These are phyloP conservation scores for Talaromyces adpressus DNA, from an alignment of 495 filamentous ascomycete genomes.

Conservation along the genomic window DNA sequence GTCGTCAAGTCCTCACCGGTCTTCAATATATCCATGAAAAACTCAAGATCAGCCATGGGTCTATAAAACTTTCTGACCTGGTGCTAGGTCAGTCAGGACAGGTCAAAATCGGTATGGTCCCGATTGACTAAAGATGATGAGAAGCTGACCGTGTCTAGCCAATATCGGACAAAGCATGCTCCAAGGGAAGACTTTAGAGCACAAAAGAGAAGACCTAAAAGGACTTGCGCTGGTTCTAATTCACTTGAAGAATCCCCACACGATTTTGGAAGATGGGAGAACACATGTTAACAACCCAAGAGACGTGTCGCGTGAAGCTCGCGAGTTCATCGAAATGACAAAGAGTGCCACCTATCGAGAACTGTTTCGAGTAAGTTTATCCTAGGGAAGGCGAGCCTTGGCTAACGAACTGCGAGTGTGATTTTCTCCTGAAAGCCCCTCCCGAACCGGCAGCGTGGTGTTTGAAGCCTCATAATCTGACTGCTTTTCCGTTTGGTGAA, in stretches of 20 bases:
- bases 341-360: too few species aligned
- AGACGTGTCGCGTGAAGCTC: too few species aligned
- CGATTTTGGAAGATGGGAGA: too few species aligned
- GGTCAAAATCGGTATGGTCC: slow-evolving; percentile 11
- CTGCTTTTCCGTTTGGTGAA: neutral
- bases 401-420: too few species aligned
- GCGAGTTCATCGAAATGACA: too few species aligned
- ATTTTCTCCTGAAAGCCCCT: neutral
- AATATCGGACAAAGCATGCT: slow-evolving; percentile 13
- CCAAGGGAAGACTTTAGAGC: neutral
- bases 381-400: too few species aligned
- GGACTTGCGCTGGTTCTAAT: neutral
- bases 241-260: too few species aligned
- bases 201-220: neutral
- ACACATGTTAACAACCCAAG: too few species aligned
- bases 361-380: too few species aligned
- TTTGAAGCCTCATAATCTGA: neutral
- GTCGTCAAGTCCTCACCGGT: slow-evolving; percentile 9
- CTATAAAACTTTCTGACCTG: slow-evolving; percentile 5
- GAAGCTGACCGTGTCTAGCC: slow-evolving; percentile 5
- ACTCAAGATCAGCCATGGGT: slow-evolving; percentile 9
- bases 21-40: slow-evolving; percentile 10
- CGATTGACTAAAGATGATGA: neutral
- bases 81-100: slow-evolving; percentile 4
- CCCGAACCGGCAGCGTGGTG: neutral